These are phyloP conservation scores for Coemansia erecta DNA, from an alignment of 192 early-diverging fungal genomes.

Conservation along the genomic window DNA sequence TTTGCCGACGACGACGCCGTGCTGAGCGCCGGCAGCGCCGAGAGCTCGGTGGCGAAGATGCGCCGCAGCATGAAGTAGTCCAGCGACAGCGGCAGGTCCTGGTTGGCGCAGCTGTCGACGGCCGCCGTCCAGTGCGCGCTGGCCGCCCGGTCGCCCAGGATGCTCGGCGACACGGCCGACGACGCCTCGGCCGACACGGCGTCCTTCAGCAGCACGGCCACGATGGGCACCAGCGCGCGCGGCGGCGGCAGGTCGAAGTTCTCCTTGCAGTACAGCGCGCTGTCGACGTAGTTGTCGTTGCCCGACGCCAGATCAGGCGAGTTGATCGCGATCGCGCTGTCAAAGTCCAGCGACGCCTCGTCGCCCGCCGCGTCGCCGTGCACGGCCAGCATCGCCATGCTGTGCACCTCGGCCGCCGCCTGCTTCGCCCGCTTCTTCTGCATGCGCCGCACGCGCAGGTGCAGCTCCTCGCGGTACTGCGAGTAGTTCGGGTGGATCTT, in stretches of 20 bases:
- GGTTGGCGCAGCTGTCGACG: constrained; percentile 21
- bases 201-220: constrained; percentile 50
- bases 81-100: constrained; percentile 28
- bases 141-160: background rate
- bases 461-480: constrained; percentile 40
- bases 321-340: constrained; percentile 42
- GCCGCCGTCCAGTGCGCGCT: constrained; percentile 17
- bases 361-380: constrained; percentile 11
- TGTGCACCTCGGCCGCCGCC: background rate
- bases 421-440: constrained; percentile 12
- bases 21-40: constrained; percentile 17
- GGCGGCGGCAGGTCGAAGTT: constrained; percentile 38
- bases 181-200: constrained; percentile 31
- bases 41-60: constrained; percentile 42
- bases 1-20: too few species aligned
- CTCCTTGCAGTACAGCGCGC: constrained; percentile 41
- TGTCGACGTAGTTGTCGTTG: constrained; percentile 41
- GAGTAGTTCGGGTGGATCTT: constrained; percentile 48
- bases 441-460: constrained; percentile 24
- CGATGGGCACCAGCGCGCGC: constrained; percentile 44
- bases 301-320: constrained; percentile 38
- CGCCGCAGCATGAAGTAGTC: constrained; percentile 49
- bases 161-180: constrained; percentile 5
- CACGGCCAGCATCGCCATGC: background rate
- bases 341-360: constrained; percentile 43